phyloP scores from a whole-genome alignment of 192 early-diverging fungal species.

The Radiomyces spectabilis region DNA sequence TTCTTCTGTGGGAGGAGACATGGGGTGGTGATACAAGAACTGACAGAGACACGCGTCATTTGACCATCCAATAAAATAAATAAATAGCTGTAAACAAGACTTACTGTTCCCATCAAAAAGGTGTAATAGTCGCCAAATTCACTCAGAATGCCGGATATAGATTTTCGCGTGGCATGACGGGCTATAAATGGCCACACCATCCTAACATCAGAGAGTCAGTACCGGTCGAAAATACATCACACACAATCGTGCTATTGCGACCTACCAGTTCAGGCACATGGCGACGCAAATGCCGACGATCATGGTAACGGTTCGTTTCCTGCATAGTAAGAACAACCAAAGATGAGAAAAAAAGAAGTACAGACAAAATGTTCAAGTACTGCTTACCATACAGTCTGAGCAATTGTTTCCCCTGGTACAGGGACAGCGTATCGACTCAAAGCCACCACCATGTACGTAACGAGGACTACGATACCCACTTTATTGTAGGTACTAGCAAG shows the following conservation, averaged over 20 bases:
- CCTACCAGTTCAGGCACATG: conserved; percentile 39
- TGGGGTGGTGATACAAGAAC: conserved; percentile 46
- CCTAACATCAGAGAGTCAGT: conserved; percentile 6
- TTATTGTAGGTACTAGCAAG: conserved; percentile 25
- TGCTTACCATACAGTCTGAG: conserved; percentile 24
- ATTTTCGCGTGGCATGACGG: conserved; percentile 55
- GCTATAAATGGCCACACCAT: conserved; percentile 70
- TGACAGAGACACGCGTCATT: too few relatives aligned
- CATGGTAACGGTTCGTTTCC: conserved; percentile 45
- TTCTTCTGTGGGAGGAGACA: conserved; percentile 7
- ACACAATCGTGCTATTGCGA: not conserved
- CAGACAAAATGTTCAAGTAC: not conserved
- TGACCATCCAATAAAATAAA: too few relatives aligned
- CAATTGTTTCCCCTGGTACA: conserved; percentile 15
- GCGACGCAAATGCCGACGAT: conserved; percentile 53
- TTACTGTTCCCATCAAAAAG: conserved; percentile 57
- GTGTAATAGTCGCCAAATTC: conserved; percentile 58
- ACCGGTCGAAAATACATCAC: not conserved
- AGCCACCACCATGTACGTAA: conserved; percentile 25
- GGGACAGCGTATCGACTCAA: conserved; percentile 17
- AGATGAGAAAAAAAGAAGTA: not conserved
- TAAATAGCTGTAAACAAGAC: too few relatives aligned
- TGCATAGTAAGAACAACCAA: conserved; percentile 3
- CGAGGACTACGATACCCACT: conserved; percentile 21
- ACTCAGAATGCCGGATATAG: conserved; percentile 30